phyloP scores from a whole-genome alignment of 2,329 filamentous ascomycete species.

The Claviceps pusilla region DNA sequence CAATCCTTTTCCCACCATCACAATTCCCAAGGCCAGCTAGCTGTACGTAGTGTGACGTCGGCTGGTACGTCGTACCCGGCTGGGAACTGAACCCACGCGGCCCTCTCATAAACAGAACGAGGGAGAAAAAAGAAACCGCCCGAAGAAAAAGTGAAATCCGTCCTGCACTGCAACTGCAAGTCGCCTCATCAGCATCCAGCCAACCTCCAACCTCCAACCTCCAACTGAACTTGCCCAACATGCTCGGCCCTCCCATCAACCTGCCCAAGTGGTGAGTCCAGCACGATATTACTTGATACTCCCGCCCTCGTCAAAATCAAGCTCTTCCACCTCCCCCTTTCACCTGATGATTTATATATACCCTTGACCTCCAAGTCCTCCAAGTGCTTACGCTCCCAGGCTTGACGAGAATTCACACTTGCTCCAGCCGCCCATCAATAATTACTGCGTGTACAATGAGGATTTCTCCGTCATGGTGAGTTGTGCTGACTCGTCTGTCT shows the following conservation, averaged over 20 bases:
- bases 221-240: slow-evolving; percentile 9
- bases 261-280: slow-evolving; percentile 40
- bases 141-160: background rate
- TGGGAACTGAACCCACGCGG: too few species aligned
- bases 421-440: slow-evolving; percentile 86
- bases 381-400: slow-evolving; percentile 34
- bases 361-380: background rate
- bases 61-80: too few species aligned
- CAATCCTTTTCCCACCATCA: too few species aligned
- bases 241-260: slow-evolving; percentile 38
- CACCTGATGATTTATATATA: too few species aligned
- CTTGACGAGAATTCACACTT: slow-evolving; percentile 83
- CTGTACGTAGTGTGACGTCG: too few species aligned
- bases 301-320: background rate
- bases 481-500: background rate
- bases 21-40: too few species aligned
- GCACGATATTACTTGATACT: background rate
- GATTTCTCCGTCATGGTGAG: slow-evolving; percentile 65
- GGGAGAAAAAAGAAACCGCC: background rate
- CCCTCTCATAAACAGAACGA: background rate
- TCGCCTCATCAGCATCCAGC: background rate
- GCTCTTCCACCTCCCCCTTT: too few species aligned
- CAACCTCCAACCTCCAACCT: too few species aligned
- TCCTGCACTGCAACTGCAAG: background rate
- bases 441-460: slow-evolving; percentile 89